Percentiles rank a stretch among this genome's conserved stretches.
Evolutionary conservation across 1,139 yeast genomes (phyloP).

Genomic region (Pichia sp.): DNA sequence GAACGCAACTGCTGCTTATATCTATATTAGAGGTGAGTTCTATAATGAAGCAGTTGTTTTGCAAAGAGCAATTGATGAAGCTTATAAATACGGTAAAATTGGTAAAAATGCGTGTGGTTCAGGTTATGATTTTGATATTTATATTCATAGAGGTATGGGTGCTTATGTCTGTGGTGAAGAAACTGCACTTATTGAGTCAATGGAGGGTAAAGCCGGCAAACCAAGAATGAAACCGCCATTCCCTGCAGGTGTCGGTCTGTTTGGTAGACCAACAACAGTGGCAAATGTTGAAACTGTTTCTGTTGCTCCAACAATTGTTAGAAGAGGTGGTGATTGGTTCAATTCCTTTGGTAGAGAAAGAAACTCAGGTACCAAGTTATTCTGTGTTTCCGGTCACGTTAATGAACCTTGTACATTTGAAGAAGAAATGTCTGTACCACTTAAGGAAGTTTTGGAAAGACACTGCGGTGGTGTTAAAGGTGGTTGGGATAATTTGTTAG

Average conservation of each 20-base stretch:
- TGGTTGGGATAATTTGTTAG: slow-evolving; percentile 85
- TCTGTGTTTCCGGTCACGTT: slow-evolving; percentile 83
- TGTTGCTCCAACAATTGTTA: slow-evolving; percentile 79
- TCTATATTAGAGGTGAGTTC: slow-evolving; percentile 84
- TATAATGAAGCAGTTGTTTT: slow-evolving; percentile 67
- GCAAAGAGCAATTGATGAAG: slow-evolving; percentile 79
- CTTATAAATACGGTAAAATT: slow-evolving; percentile 68
- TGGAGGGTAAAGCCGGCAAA: slow-evolving; percentile 89
- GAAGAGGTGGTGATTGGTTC: slow-evolving; percentile 88
- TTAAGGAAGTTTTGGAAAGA: slow-evolving; percentile 71
- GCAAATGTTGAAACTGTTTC: slow-evolving; percentile 87
- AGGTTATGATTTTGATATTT: slow-evolving; percentile 76
- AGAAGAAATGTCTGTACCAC: slow-evolving; percentile 87
- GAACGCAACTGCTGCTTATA: slow-evolving; percentile 91
- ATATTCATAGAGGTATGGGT: slow-evolving; percentile 85
- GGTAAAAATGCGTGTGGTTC: slow-evolving; percentile 85
- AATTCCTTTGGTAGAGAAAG: slow-evolving; percentile 77
- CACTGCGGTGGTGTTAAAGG: slow-evolving; percentile 89
- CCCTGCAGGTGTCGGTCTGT: slow-evolving; percentile 89
- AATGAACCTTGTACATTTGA: slow-evolving; percentile 89
- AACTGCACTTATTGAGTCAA: slow-evolving; percentile 77
- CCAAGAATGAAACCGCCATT: slow-evolving; percentile 91
- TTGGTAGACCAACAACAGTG: slow-evolving; percentile 86
- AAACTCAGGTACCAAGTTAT: slow-evolving; percentile 73
- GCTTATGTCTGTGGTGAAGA: slow-evolving; percentile 91